A percentile compares a stretch with the other conserved stretches of the same genome.
Conservation (phyloP, 1,284 basidiomycete species). For the Tetrapyrgos nigripes region DNA sequence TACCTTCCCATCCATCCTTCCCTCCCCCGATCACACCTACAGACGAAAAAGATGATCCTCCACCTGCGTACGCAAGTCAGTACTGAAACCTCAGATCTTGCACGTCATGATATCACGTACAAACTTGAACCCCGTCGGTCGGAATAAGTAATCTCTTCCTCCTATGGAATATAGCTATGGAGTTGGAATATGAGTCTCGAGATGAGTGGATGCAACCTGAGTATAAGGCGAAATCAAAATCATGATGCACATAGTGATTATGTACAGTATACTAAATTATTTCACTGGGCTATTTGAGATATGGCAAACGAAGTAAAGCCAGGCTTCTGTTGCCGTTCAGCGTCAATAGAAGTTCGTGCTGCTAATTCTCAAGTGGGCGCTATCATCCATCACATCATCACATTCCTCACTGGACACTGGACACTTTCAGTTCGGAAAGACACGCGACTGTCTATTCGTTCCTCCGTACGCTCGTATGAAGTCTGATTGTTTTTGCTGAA, state of each 20-base stretch:
- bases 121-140: conserved; percentile 12
- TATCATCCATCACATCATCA: too few relatives aligned
- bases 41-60: not conserved
- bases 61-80: not conserved
- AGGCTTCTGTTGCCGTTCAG: too few relatives aligned
- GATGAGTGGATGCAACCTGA: not conserved
- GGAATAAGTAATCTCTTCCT: conserved; percentile 39
- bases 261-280: not conserved
- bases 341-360: too few relatives aligned
- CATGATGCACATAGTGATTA: not conserved
- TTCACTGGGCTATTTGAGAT: not conserved
- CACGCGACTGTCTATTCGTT: too few relatives aligned
- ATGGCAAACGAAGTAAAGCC: too few relatives aligned
- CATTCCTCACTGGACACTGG: too few relatives aligned
- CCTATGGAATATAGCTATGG: conserved; percentile 10
- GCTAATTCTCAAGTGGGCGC: too few relatives aligned
- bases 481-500: too few relatives aligned
- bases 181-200: conserved; percentile 3
- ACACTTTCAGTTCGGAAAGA: too few relatives aligned
- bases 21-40: not conserved
- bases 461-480: too few relatives aligned
- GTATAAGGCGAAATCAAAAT: not conserved
- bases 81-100: conserved; percentile 42
- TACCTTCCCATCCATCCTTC: not conserved
- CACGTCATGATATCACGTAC: conserved; percentile 53